Evolutionary conservation across 768 basidiomycete species (phyloP).

Genomic region (Mrakia frigida): DNA sequence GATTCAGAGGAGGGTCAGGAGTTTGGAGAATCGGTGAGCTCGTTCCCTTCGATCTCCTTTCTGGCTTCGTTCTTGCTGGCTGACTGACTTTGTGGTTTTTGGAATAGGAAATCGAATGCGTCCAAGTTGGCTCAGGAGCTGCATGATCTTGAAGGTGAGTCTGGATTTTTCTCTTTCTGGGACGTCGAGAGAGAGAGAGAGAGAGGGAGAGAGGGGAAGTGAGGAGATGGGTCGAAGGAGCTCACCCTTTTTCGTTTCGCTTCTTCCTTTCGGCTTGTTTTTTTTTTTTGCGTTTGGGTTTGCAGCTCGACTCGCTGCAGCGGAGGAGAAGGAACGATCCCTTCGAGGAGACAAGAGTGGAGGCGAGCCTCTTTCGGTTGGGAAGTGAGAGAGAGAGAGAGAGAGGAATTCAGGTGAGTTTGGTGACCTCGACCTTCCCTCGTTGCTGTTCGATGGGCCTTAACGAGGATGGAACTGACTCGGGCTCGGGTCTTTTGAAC

Average conservation of each 20-base stretch:
- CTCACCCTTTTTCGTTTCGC: background rate
- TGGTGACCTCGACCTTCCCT: too few relatives aligned
- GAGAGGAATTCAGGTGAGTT: background rate
- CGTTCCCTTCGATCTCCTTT: background rate
- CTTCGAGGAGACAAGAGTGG: background rate
- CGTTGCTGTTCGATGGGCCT: too few relatives aligned
- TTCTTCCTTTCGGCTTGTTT: too few relatives aligned
- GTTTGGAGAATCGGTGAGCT: conserved; percentile 15
- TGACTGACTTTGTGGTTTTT: background rate
- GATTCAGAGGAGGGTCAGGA: background rate
- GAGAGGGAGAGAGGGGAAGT: background rate
- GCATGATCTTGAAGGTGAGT: background rate
- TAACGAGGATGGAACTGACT: too few relatives aligned
- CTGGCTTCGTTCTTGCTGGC: background rate
- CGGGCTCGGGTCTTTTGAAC: too few relatives aligned
- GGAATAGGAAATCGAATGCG: background rate
- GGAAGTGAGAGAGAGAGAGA: background rate
- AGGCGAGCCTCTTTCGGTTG: background rate
- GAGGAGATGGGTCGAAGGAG: background rate
- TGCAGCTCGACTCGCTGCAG: background rate
- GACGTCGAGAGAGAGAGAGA: background rate
- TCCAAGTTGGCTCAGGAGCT: background rate
- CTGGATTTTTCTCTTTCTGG: too few relatives aligned
- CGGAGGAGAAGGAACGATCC: background rate
- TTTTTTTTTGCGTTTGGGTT: too few relatives aligned